Base-by-base conservation (phyloP, 345 rosid genomes). In the Carallia brachiata region DNA sequence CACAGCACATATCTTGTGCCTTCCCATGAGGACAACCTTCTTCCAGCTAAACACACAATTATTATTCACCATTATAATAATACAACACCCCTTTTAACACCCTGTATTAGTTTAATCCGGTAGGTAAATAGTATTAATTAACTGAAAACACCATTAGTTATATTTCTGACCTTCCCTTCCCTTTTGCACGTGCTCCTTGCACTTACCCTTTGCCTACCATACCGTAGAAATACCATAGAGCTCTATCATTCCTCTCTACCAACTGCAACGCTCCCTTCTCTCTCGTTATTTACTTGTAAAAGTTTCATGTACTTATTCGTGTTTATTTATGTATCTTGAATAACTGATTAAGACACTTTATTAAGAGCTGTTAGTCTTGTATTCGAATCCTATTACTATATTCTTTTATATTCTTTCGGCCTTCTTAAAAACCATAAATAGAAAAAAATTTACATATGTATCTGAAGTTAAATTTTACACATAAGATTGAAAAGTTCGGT, bases 1-100 rank as follows among this genome's bases (percentile, higher is more conserved):
- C 85, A 77, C 86, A 87, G 86, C 96, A 88, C 93, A 84, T 85
- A 79, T 88, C 81, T 88, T 85, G 90, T 88, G 91, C 86, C 85
- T 77, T 80, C 79, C 74, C 80, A 30, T 40, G 52, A 70, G 67
- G 39, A 72, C 78, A 68, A 44, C 77, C 75, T 12, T 57, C 59
- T 56, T 31, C 40, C 59, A 60, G 30, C 77, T 12, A 32, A 44
- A 59, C 60, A 32, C 56, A 19, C 40, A 12, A 44, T 39, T 28
- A 40, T 73, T 70, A 68, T 64, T 67, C 55, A 67, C 71, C 62
- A 61, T 73, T 73, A 37, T 67, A 16, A 27, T 66, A 73, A 47
- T 54, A 30, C 19, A 19, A 19, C 31, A 10, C 16, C 28, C 44
- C 37, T 66, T 17, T 52, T n/a, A 59, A 55, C 58, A 2, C 19